Evolutionary conservation across 768 basidiomycete species (phyloP), one percentile per base, ranked within the genome.

Genomic region (Neoboletus brunneissimus): DNA sequence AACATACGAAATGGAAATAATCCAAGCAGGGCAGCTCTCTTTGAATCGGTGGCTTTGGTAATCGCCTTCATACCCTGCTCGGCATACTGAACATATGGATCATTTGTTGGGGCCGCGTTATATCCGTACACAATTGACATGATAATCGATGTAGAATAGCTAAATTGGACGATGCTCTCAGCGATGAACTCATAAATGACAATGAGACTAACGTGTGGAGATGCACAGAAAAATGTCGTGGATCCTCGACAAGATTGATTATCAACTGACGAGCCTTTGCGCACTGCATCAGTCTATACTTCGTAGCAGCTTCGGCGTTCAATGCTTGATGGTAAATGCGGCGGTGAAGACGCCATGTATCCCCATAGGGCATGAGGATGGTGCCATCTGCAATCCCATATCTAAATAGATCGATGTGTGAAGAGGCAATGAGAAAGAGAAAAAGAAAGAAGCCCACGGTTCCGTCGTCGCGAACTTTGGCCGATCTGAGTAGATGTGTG

Each of bases 291-390:
- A 73, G 68, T 16, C 56, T 64, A 55, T 74, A 77, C 16, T 41
- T 61, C 12, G 47, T 5, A 20, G 66, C 56, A 12, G 70, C 67
- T 42, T 69, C 67, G 2, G 59, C 53, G 34, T 64, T 64, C 61
- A 78, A 63, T 12, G 67, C 63, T 49, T 77, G 74, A 35, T 77
- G 75, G 35, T 66, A 66, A 29, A 68, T 60, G 38, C 68, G 66
- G 6, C 66, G 66, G 31, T 76, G 72, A 32, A 63, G 61, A 27
- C 76, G 71, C 78, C 78, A 79, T 20, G 61, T 64, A 9, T 72
- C 65, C 1, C 75, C 77, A 55, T 79, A 78, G 8, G 64, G 66
- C 66, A 75, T 69, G 18, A 75, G 56, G 25, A 65, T 56, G 9
- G 70, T 63, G 51, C 73, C 68, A 47, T 70, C 69, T 63, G 69